phyloP scores from a whole-genome alignment of 1,139 yeast genomes.

The Spathaspora sp. region DNA sequence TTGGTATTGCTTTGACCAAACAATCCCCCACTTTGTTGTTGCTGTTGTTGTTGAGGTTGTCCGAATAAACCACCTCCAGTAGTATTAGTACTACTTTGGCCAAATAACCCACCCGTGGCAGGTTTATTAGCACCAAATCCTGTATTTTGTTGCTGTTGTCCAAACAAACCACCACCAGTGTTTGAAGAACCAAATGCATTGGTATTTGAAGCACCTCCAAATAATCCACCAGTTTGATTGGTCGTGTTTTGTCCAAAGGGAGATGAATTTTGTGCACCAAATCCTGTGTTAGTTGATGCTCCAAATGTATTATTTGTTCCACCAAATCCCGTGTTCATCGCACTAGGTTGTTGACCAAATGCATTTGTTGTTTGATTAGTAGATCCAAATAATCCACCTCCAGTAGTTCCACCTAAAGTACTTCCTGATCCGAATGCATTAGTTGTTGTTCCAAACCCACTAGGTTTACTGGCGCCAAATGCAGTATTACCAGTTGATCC shows the following conservation, averaged over 20 bases:
- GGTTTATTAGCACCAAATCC: slow-evolving; percentile 22
- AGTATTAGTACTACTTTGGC: slow-evolving; percentile 18
- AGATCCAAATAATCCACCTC: slow-evolving; percentile 14
- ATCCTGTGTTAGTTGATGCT: slow-evolving; percentile 18
- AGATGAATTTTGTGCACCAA: slow-evolving; percentile 16
- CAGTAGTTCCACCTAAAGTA: slow-evolving; percentile 15
- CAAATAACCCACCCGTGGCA: slow-evolving; percentile 31
- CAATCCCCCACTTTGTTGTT: slow-evolving; percentile 21
- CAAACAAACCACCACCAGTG: slow-evolving; percentile 4
- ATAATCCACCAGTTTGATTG: slow-evolving; percentile 11
- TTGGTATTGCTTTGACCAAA: slow-evolving; percentile 14
- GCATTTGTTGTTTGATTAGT: slow-evolving; percentile 15
- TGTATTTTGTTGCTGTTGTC: slow-evolving; percentile 6
- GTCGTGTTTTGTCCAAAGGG: slow-evolving; percentile 17
- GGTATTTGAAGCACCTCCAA: slow-evolving; percentile 12
- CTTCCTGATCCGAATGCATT: slow-evolving; percentile 7
- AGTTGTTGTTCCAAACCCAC: slow-evolving; percentile 12
- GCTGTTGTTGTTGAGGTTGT: slow-evolving; percentile 7
- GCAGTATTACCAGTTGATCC: slow-evolving; percentile 9
- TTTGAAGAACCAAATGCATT: slow-evolving; percentile 12
- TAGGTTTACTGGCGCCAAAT: slow-evolving; percentile 20
- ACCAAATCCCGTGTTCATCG: slow-evolving; percentile 14
- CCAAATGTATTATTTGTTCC: slow-evolving; percentile 22
- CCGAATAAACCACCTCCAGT: slow-evolving; percentile 17
- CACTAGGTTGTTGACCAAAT: slow-evolving; percentile 21